Percentiles rank a stretch among this genome's conserved stretches.
Evolutionary conservation across 768 basidiomycete species (phyloP).

Genomic region (Coprinopsis cinerea): DNA sequence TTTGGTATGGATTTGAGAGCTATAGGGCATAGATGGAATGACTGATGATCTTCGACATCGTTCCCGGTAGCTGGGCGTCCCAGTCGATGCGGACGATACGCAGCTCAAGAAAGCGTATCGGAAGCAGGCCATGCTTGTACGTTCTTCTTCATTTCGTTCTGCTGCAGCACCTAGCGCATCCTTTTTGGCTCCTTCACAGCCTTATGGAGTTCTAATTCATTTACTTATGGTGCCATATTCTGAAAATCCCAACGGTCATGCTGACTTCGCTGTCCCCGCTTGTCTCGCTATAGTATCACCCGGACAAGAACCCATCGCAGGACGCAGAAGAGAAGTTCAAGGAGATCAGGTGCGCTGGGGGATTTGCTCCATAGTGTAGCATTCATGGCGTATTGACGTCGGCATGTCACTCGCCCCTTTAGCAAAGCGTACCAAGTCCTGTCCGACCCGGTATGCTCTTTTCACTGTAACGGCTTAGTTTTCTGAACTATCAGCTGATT

Average conservation of each 20-base stretch:
- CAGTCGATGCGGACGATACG: slow-evolving; percentile 68
- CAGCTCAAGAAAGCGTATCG: slow-evolving; percentile 93
- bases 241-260: too few relatives aligned
- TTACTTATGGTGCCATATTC: not conserved
- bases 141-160: slow-evolving; percentile 13
- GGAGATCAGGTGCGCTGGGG: slow-evolving; percentile 71
- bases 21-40: not conserved
- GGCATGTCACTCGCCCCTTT: slow-evolving; percentile 5
- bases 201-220: too few relatives aligned
- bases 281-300: slow-evolving; percentile 79
- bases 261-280: not conserved
- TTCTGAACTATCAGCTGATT: slow-evolving; percentile 1
- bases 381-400: not conserved
- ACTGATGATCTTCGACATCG: not conserved
- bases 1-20: slow-evolving; percentile 43
- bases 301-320: slow-evolving; percentile 90
- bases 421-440: slow-evolving; percentile 96
- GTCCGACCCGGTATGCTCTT: slow-evolving; percentile 62
- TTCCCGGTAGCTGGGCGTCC: slow-evolving; percentile 55
- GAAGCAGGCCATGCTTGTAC: slow-evolving; percentile 88
- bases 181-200: slow-evolving; percentile 7
- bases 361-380: not conserved
- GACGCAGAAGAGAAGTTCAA: slow-evolving; percentile 97
- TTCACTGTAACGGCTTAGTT: slow-evolving; percentile 6
- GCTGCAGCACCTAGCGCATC: not conserved